Evolutionary conservation across 73 alveolate species (phyloP), one percentile per base, ranked within the genome.

Genomic region (Tetrahymena elliotti): DNA sequence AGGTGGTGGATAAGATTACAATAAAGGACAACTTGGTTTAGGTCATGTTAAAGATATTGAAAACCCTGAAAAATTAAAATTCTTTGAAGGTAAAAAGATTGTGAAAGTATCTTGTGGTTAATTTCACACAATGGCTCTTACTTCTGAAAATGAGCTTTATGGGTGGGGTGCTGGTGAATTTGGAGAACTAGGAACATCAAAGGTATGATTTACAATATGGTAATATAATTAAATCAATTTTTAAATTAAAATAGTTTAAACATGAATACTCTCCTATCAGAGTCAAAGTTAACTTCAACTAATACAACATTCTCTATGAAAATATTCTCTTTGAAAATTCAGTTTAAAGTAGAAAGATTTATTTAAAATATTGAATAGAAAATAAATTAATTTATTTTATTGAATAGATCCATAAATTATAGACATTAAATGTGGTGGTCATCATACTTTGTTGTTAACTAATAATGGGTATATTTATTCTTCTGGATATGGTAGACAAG

Each of bases 1-100:
- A 68, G 88, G 99, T 35, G 99, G 99, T 52, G 99, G 99, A 16
- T 97, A 96, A 41, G 97, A 98, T 38, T 99, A 98, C 94, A 99
- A 99, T 95, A 97, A 97, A 95, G 99, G 99, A 5, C 98, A 99
- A 95, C 98, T 99, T 95, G 99, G 99, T 7, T 99, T 97, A 93
- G 99, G 99, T 4, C 95, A 97, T 40, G 95, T 92, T n/a, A 98
- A 98, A 84, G 99, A 98, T 92, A 93, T 96, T 2, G 99, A 97
- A 53, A 83, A 52, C 33, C 99, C 99, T 22, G 94, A 96, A 95
- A 95, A 95, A 93, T 98, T 98, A 15, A 97, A 97, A 40, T 95
- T 93, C 92, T 96, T 98, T 93, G 97, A 95, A 36, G 94, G 95
- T 35, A 97, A 97, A 38, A 96, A 96, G 92, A 93, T 98, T 24